A percentile compares a stretch with the other conserved stretches of the same genome.
These are phyloP conservation scores for Colletotrichum sp. DNA, from an alignment of 2,329 filamentous ascomycete species.

Conservation along the genomic window DNA sequence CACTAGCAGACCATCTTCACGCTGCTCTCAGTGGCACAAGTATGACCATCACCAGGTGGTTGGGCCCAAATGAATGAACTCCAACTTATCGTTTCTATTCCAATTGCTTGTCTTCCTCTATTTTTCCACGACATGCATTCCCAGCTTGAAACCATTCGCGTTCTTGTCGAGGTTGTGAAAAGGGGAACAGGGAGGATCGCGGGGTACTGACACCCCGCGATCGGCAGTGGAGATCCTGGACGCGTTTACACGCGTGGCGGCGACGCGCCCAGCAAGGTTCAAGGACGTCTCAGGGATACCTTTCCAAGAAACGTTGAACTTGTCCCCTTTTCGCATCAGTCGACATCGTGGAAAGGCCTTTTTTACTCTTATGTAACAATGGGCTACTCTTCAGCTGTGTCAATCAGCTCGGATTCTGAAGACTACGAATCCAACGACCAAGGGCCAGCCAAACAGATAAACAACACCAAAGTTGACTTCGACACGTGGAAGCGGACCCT, in stretches of 20 bases:
- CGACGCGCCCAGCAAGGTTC: not conserved
- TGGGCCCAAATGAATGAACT: rapidly evolving
- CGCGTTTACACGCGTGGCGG: not conserved
- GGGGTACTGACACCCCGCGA: not conserved
- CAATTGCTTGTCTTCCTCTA: not conserved
- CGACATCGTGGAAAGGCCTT: not conserved
- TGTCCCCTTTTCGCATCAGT: not conserved
- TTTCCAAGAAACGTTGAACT: not conserved
- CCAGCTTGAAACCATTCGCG: not conserved
- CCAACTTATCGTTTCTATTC: not conserved
- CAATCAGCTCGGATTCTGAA: not conserved
- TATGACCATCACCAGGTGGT: not conserved
- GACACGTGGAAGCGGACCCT: not conserved
- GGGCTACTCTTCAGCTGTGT: not conserved
- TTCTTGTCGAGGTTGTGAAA: not conserved
- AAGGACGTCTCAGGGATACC: not conserved
- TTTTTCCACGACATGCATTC: not conserved
- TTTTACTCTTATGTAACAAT: not conserved
- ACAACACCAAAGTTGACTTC: not conserved
- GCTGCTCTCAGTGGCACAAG: not conserved
- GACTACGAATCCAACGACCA: not conserved
- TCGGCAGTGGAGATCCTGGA: not conserved
- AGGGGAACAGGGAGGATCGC: not conserved
- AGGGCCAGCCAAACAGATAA: too few species aligned
- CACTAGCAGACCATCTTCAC: not conserved